Percentiles rank a stretch among this genome's conserved stretches.
These are phyloP conservation scores for Nepenthes alata DNA, from an alignment of 179 eudicot species.

Conservation along the genomic window DNA sequence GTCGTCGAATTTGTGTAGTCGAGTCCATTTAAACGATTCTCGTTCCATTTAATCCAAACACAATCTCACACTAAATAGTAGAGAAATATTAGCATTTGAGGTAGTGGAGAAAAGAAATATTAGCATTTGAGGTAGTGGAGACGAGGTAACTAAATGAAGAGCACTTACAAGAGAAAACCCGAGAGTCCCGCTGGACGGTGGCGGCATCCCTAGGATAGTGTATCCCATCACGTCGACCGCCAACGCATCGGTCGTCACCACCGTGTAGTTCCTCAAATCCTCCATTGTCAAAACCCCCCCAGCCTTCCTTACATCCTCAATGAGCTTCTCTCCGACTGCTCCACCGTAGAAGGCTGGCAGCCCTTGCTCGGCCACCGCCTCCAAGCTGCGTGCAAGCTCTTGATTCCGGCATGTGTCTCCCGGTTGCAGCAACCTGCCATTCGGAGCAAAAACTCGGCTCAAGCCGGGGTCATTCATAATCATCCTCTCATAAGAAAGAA, in stretches of 20 bases:
- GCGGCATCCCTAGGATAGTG: slow-evolving; percentile 73
- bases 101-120: too few species aligned
- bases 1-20: too few species aligned
- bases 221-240: slow-evolving; percentile 65
- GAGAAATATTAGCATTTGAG: too few species aligned
- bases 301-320: slow-evolving; percentile 54
- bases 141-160: background rate
- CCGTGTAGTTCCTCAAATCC: slow-evolving; percentile 59
- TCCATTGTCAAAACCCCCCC: slow-evolving; percentile 89
- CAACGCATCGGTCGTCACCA: slow-evolving; percentile 45
- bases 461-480: slow-evolving; percentile 60
- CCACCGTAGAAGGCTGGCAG: slow-evolving; percentile 61
- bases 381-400: slow-evolving; percentile 56
- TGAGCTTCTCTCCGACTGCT: slow-evolving; percentile 49
- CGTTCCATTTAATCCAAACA: too few species aligned
- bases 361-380: slow-evolving; percentile 68
- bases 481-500: slow-evolving; percentile 8
- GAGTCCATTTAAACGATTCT: too few species aligned
- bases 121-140: too few species aligned
- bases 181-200: slow-evolving; percentile 88
- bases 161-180: slow-evolving; percentile 64
- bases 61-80: too few species aligned
- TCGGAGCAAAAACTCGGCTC: slow-evolving; percentile 56
- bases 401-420: slow-evolving; percentile 73
- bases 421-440: slow-evolving; percentile 40